These are phyloP conservation scores for Umbelopsis isabellina DNA, from an alignment of 192 early-diverging fungal species.

Conservation along the genomic window DNA sequence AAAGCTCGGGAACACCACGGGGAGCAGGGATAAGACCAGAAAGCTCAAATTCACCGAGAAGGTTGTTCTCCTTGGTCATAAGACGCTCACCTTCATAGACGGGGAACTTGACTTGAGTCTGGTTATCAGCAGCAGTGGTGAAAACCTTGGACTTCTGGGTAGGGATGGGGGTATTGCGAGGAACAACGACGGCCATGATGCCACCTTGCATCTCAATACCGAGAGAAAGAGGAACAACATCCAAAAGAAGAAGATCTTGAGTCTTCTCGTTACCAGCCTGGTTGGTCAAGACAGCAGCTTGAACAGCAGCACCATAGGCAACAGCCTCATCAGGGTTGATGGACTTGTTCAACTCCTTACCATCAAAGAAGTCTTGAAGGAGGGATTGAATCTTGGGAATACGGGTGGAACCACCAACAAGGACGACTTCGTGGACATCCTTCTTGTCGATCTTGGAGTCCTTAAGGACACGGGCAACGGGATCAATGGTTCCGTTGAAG, in stretches of 20 bases:
- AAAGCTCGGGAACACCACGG: slow-evolving; percentile 95
- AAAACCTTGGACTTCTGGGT: slow-evolving; percentile 95
- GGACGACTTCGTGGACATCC: slow-evolving; percentile 76
- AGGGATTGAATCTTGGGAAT: slow-evolving; percentile 91
- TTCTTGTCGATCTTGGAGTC: slow-evolving; percentile 72
- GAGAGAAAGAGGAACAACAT: slow-evolving; percentile 91
- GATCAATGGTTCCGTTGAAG: slow-evolving; percentile 92
- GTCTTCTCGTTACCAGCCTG: slow-evolving; percentile 87
- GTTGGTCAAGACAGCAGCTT: slow-evolving; percentile 75
- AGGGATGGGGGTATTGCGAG: slow-evolving; percentile 93
- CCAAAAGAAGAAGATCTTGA: slow-evolving; percentile 87
- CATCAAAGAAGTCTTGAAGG: slow-evolving; percentile 77
- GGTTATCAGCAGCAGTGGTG: slow-evolving; percentile 95
- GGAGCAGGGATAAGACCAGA: slow-evolving; percentile 95
- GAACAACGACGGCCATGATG: slow-evolving; percentile 93
- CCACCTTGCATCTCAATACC: slow-evolving; percentile 97
- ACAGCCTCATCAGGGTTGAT: slow-evolving; percentile 96
- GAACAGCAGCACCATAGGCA: slow-evolving; percentile 91
- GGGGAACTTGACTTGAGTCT: slow-evolving; percentile 91
- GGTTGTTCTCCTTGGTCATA: slow-evolving; percentile 94
- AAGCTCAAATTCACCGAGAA: slow-evolving; percentile 96
- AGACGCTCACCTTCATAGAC: slow-evolving; percentile 95
- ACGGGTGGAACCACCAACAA: slow-evolving; percentile 90
- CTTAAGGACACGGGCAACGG: slow-evolving; percentile 92
- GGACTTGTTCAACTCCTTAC: slow-evolving; percentile 80